Base-by-base conservation (phyloP, 2,329 filamentous ascomycete species). In the Fusarium miscanthi region DNA sequence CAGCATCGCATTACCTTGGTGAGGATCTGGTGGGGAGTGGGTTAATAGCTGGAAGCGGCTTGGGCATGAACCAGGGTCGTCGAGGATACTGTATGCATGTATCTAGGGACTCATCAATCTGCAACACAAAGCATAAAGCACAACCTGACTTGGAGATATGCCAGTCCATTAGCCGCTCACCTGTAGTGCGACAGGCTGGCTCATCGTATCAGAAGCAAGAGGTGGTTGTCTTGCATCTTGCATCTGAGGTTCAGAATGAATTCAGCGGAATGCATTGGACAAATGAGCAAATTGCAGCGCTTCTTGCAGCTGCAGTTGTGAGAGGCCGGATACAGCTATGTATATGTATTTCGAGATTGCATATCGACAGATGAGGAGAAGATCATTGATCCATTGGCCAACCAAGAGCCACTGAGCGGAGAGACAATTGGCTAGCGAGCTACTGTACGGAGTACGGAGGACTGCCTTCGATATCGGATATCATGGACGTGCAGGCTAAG, bases 331-430 rank as follows among this genome's bases (percentile, higher is more conserved):
- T 68, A 73, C 66, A 58, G 65, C 54, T 67, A 59, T 76, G 62
- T 67, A 48, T 64, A 65, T 43, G 43, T 69, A 40, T 69, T 43
- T 69, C 49, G 40, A 71, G 45, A 72, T 73, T 69, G 62, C 63
- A 67, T 68, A 59, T 72, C 65, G 64, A 74, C 66, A 73, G 64
- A 69, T 66, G 74, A 72, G 75, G 73, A 76, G 65, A 77, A 72
- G 60, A 63, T 64, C 40, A 40, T 56, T 57, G 48, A 33, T 49
- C 68, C 56, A 78, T 78, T 79, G 72, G 68, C 77, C 75, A 79
- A 78, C 76, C 76, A 79, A 70, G 59, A 56, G 66, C 53, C 54
- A 59, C 56, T 25, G 52, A 62, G 35, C 27, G 45, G 27, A 54
- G 37, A 41, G 59, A 57, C 63, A 54, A 72, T 63, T 72, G 63